Percentiles rank a stretch among this genome's conserved stretches.
Conservation (phyloP, 331 rosid genomes). For the Quercus lobata region DNA sequence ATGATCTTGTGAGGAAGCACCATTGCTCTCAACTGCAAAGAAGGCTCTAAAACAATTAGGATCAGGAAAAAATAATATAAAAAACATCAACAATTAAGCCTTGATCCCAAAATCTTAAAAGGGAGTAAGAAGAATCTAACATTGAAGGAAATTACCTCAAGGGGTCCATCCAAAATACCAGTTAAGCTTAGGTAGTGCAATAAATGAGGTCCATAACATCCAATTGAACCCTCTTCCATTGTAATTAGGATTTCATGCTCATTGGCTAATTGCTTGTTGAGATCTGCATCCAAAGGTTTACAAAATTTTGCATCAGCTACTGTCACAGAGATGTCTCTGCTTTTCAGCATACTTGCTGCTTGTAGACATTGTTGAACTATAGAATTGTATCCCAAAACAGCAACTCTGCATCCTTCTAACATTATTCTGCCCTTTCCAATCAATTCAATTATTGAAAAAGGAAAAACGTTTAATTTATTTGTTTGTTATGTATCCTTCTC, state of each 20-base stretch:
- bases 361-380: constrained; percentile 63
- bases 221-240: constrained; percentile 83
- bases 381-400: constrained; percentile 72
- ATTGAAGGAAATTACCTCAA: constrained; percentile 49
- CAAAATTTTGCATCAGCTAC: constrained; percentile 93
- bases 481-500: not conserved
- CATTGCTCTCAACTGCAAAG: constrained; percentile 82
- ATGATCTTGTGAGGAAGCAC: constrained; percentile 78
- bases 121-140: not conserved
- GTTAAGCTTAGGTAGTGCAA: constrained; percentile 62
- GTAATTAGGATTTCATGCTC: constrained; percentile 82
- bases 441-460: constrained; percentile 25
- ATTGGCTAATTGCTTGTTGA: constrained; percentile 50
- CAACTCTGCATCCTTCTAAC: constrained; percentile 64
- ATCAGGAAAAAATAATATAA: not conserved
- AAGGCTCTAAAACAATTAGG: constrained; percentile 3
- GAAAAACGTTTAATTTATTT: not conserved
- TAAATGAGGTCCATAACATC: constrained; percentile 89
- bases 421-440: constrained; percentile 79
- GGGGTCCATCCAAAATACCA: constrained; percentile 67
- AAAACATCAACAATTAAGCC: not conserved
- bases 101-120: not conserved
- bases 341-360: constrained; percentile 60
- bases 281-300: constrained; percentile 74
- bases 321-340: constrained; percentile 48